Evolutionary conservation across 1,284 basidiomycete species (phyloP).

Genomic region (Apiotrichum domesticum): DNA sequence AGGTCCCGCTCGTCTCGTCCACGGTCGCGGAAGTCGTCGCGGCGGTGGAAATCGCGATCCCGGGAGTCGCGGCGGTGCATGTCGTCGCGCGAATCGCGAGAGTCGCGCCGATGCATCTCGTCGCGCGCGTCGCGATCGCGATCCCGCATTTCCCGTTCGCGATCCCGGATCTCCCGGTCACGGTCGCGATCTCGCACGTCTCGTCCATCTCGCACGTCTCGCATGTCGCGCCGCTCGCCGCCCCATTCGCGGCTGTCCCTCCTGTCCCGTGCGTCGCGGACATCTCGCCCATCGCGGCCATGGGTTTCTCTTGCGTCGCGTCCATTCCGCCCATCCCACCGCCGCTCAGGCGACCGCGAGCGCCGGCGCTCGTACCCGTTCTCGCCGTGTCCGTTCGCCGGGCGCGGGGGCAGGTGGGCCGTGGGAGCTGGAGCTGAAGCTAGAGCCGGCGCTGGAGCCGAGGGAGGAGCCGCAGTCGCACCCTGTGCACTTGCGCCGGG

Average conservation of each 20-base stretch:
- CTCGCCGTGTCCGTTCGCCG: background rate
- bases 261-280: background rate
- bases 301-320: background rate
- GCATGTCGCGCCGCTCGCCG: background rate
- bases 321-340: background rate
- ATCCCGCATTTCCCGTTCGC: background rate
- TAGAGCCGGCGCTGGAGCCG: background rate
- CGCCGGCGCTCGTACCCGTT: constrained; percentile 1
- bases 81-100: background rate
- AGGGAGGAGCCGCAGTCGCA: background rate
- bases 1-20: constrained; percentile 2
- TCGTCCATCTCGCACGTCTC: background rate
- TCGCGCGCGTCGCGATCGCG: too few relatives aligned
- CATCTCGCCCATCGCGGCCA: background rate
- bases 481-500: background rate
- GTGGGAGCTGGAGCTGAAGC: background rate
- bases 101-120: background rate
- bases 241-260: background rate
- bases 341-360: background rate
- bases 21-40: background rate
- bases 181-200: constrained; percentile 1
- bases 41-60: constrained; percentile 5
- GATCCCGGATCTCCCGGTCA: background rate
- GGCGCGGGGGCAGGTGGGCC: background rate
- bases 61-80: background rate